Conservation (phyloP, 371 early-diverging fungal species). For the Mucor circinelloides region DNA sequence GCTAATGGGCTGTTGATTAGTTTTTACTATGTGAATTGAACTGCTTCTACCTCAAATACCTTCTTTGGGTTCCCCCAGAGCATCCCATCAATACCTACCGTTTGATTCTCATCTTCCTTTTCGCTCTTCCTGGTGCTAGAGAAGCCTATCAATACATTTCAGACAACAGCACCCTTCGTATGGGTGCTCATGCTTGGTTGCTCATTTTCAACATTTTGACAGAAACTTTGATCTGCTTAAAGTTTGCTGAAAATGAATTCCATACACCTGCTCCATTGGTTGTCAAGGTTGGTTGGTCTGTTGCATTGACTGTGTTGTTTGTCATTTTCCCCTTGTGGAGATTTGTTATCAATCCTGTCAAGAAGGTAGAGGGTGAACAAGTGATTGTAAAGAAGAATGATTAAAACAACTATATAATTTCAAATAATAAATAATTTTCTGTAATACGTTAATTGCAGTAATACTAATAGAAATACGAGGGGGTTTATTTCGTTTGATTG, state of each 20-base stretch:
- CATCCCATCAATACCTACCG: constrained; percentile 84
- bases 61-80: constrained; percentile 93
- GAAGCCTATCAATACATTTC: constrained; percentile 91
- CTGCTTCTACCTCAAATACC: constrained; percentile 92
- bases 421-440: not conserved
- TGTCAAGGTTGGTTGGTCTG: constrained; percentile 82
- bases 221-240: constrained; percentile 87
- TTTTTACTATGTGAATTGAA: constrained; percentile 86
- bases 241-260: constrained; percentile 89
- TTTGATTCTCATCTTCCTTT: constrained; percentile 79
- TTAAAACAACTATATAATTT: not conserved
- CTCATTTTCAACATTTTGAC: constrained; percentile 85
- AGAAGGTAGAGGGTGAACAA: constrained; percentile 6
- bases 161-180: constrained; percentile 72
- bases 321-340: constrained; percentile 75
- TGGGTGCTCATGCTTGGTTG: constrained; percentile 93
- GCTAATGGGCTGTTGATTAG: constrained; percentile 24
- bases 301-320: constrained; percentile 55
- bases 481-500: not conserved
- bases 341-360: constrained; percentile 52
- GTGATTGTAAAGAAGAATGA: constrained; percentile 8
- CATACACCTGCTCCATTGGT: constrained; percentile 72
- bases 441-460: not conserved
- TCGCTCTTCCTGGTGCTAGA: constrained; percentile 84
- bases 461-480: not conserved